A percentile compares a stretch with the other conserved stretches of the same genome.
Evolutionary conservation across 2,329 filamentous ascomycete species (phyloP).

Genomic region (Dactylonectria estremocensis): DNA sequence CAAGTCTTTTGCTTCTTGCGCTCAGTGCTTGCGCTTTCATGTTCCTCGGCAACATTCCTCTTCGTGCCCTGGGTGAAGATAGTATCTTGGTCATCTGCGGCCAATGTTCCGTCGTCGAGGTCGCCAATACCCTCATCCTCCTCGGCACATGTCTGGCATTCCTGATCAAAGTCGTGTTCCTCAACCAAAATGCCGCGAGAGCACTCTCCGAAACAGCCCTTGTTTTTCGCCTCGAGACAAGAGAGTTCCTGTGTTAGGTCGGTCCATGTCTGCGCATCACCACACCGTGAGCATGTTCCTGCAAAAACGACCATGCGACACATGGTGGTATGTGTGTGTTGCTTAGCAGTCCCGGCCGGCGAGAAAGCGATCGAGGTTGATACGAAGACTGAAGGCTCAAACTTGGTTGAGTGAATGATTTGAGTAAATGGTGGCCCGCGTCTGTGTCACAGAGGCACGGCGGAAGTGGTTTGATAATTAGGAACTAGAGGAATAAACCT

Average conservation of each 20-base stretch:
- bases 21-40: conserved; percentile 35
- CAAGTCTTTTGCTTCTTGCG: conserved; percentile 53
- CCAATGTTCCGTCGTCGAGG: conserved; percentile 49
- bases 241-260: conserved; percentile 63
- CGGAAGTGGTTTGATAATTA: not conserved
- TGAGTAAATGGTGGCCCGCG: not conserved
- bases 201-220: conserved; percentile 62
- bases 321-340: conserved; percentile 52
- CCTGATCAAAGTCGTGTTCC: conserved; percentile 63
- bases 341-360: conserved; percentile 13
- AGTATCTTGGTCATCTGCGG: conserved; percentile 3
- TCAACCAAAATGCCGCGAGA: conserved; percentile 58
- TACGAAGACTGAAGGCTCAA: not conserved
- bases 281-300: conserved; percentile 62
- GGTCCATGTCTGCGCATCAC: conserved; percentile 58
- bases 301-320: conserved; percentile 63
- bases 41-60: conserved; percentile 39
- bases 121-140: conserved; percentile 61
- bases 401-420: not conserved
- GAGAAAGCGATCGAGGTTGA: conserved; percentile 9
- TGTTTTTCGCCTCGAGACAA: conserved; percentile 66
- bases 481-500: conserved; percentile 13
- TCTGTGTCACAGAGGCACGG: not conserved
- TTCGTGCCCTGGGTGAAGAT: conserved; percentile 36
- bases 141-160: conserved; percentile 61